These are phyloP conservation scores for Cucumis hystrix DNA, from an alignment of 306 rosid species.

Conservation along the genomic window DNA sequence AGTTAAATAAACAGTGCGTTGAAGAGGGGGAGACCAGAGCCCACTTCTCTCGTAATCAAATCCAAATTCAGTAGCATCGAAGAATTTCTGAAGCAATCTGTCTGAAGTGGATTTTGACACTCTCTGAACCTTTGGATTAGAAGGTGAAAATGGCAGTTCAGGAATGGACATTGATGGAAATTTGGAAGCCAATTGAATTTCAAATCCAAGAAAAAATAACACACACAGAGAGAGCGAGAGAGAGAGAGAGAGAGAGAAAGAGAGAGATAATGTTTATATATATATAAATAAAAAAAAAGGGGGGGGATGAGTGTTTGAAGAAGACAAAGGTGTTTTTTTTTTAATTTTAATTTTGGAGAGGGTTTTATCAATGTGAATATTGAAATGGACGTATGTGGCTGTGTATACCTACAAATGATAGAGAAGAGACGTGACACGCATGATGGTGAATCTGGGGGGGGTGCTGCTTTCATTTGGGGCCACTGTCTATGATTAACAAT, in stretches of 20 bases:
- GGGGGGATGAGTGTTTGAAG: not conserved
- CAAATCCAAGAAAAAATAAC: not conserved
- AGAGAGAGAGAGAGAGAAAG: not conserved
- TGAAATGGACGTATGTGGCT: conserved; percentile 9
- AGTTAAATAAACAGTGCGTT: conserved; percentile 2
- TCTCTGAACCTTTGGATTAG: not conserved
- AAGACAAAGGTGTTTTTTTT: conserved; percentile 2
- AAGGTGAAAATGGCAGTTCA: conserved; percentile 16
- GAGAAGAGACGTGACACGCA: conserved; percentile 3
- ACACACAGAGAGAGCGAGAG: too few species aligned
- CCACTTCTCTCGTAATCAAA: conserved; percentile 8
- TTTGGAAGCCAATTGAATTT: not conserved
- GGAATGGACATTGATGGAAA: conserved; percentile 19
- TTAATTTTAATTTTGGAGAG: conserved; percentile 1
- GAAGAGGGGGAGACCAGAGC: conserved; percentile 13
- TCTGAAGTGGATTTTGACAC: conserved; percentile 10
- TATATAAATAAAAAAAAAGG: not conserved
- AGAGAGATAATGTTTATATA: not conserved
- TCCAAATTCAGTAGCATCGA: conserved; percentile 1
- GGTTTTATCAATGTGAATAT: conserved; percentile 9
- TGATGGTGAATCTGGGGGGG: not conserved
- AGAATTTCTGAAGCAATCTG: conserved; percentile 2
- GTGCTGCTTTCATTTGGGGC: not conserved
- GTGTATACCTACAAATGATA: not conserved
- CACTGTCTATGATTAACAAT: not conserved